These are phyloP conservation scores for Calocybe gambosa DNA, from an alignment of 1,284 basidiomycete species.

Conservation along the genomic window DNA sequence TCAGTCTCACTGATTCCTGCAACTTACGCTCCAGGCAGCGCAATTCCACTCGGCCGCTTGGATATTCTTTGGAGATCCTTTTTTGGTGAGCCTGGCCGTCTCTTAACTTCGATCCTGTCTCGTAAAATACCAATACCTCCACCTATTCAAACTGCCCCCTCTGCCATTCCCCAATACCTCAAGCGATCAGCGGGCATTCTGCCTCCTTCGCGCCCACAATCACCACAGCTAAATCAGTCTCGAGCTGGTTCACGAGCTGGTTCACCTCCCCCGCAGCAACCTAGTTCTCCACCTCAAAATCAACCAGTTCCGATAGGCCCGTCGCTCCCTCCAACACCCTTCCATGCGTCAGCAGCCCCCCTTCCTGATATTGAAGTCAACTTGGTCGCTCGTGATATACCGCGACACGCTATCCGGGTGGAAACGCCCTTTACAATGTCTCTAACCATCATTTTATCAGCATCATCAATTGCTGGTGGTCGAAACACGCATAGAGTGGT, in stretches of 20 bases:
- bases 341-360: slow-evolving; percentile 17
- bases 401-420: slow-evolving; percentile 37
- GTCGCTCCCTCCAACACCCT: slow-evolving; percentile 46
- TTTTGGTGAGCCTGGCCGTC: slow-evolving; percentile 74
- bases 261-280: slow-evolving; percentile 37
- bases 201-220: slow-evolving; percentile 43
- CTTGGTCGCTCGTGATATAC: slow-evolving; percentile 49
- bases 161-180: slow-evolving; percentile 66
- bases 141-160: slow-evolving; percentile 42
- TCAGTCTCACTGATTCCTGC: slow-evolving; percentile 41
- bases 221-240: slow-evolving; percentile 46
- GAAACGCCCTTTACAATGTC: slow-evolving; percentile 54
- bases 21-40: slow-evolving; percentile 53
- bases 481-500: slow-evolving; percentile 35
- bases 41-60: slow-evolving; percentile 73
- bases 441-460: slow-evolving; percentile 45
- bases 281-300: slow-evolving; percentile 51
- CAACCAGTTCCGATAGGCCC: slow-evolving; percentile 33
- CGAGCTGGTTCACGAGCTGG: slow-evolving; percentile 37
- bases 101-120: slow-evolving; percentile 79
- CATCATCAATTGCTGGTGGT: slow-evolving; percentile 26
- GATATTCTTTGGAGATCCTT: slow-evolving; percentile 80
- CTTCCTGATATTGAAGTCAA: slow-evolving; percentile 48
- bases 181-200: slow-evolving; percentile 43
- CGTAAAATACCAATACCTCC: slow-evolving; percentile 57